These are phyloP conservation scores for Vitis riparia DNA, from an alignment of 164 flowering plant species.

Conservation along the genomic window DNA sequence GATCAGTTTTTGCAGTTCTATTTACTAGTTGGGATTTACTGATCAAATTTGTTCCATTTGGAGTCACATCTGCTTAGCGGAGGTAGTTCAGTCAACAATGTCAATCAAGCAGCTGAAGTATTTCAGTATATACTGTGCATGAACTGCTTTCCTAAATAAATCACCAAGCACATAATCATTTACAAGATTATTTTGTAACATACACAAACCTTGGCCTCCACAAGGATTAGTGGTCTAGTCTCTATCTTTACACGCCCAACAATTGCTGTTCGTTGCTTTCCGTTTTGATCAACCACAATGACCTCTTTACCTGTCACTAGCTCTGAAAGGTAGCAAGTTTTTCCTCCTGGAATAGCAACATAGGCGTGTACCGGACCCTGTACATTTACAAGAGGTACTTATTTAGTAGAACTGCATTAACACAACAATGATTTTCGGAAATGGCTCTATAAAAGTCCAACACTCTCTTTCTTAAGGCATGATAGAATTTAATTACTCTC, in stretches of 20 bases:
- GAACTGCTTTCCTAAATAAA: neutral
- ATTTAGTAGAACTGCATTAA: neutral
- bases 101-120: too few species aligned
- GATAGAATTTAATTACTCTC: too few species aligned
- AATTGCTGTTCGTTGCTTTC: conserved; percentile 70
- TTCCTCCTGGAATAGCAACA: conserved; percentile 87
- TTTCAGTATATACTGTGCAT: neutral
- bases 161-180: neutral
- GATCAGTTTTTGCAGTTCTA: too few species aligned
- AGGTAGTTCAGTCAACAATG: too few species aligned
- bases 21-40: too few species aligned
- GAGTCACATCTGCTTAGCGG: too few species aligned
- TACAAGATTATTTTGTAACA: neutral
- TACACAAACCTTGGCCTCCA: conserved; percentile 76
- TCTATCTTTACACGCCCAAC: conserved; percentile 95
- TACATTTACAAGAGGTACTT: conserved; percentile 12
- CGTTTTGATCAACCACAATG: conserved; percentile 69
- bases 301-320: conserved; percentile 80
- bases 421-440: neutral
- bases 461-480: too few species aligned
- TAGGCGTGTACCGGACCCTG: conserved; percentile 97
- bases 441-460: neutral
- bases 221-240: conserved; percentile 76
- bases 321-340: conserved; percentile 87
- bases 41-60: too few species aligned